These are phyloP conservation scores for Salix arbutifolia DNA, from an alignment of 345 rosid genomes.

Conservation along the genomic window DNA sequence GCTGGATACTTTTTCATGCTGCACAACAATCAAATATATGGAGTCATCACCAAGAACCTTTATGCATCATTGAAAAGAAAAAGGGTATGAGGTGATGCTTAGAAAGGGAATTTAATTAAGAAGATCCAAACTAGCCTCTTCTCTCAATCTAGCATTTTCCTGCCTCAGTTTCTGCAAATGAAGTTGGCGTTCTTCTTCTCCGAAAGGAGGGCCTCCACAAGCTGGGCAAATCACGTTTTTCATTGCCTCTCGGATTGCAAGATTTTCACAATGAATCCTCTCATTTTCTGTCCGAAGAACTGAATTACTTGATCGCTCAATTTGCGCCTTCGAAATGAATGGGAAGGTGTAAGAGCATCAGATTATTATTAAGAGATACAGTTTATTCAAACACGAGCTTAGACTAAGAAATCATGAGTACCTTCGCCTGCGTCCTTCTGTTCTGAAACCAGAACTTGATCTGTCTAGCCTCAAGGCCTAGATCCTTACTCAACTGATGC, in stretches of 20 bases:
- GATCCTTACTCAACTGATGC: constrained; percentile 38
- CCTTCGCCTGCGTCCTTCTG: constrained; percentile 73
- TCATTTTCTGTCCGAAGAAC: constrained; percentile 58
- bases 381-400: neutral
- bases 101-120: neutral
- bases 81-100: neutral
- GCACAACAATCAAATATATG: constrained; percentile 9
- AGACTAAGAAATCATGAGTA: neutral
- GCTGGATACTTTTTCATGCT: constrained; percentile 40
- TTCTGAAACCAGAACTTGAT: constrained; percentile 86
- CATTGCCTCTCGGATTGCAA: constrained; percentile 46
- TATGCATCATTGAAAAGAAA: neutral
- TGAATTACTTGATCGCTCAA: constrained; percentile 45
- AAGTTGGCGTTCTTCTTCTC: constrained; percentile 37
- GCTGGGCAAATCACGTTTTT: constrained; percentile 51
- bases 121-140: constrained; percentile 38
- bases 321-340: constrained; percentile 41
- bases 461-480: constrained; percentile 47
- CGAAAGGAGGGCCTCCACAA: constrained; percentile 67
- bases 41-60: neutral
- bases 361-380: neutral
- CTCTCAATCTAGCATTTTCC: constrained; percentile 46
- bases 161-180: constrained; percentile 36
- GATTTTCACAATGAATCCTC: constrained; percentile 45
- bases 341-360: neutral